These are phyloP conservation scores for Cicer arietinum DNA, from an alignment of 306 rosid species.

Conservation along the genomic window DNA sequence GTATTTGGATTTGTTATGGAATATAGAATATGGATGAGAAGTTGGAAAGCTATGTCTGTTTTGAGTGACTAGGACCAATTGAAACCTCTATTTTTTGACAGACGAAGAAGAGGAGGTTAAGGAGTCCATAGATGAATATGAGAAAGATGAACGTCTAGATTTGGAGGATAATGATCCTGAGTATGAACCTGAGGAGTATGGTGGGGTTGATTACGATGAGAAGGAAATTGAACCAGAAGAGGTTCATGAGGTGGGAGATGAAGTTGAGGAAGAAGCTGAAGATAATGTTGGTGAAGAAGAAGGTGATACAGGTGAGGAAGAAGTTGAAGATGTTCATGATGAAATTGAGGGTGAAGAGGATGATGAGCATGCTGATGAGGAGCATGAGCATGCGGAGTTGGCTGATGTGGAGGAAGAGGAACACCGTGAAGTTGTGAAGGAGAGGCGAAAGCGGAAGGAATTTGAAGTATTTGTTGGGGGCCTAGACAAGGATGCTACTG, in stretches of 20 bases:
- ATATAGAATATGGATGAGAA: slow-evolving; percentile 37
- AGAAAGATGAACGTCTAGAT: slow-evolving; percentile 85
- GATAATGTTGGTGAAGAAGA: slow-evolving; percentile 80
- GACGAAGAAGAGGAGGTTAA: slow-evolving; percentile 85
- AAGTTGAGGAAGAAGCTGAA: slow-evolving; percentile 73
- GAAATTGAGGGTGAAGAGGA: slow-evolving; percentile 82
- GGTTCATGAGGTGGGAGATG: slow-evolving; percentile 71
- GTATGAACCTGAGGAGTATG: slow-evolving; percentile 86
- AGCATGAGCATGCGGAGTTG: slow-evolving; percentile 58
- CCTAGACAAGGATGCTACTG: slow-evolving; percentile 91
- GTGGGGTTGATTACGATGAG: slow-evolving; percentile 93
- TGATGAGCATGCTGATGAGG: slow-evolving; percentile 69
- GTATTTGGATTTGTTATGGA: slow-evolving; percentile 39
- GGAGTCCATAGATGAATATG: slow-evolving; percentile 81
- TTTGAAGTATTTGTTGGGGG: slow-evolving; percentile 99
- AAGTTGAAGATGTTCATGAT: slow-evolving; percentile 75
- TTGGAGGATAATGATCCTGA: slow-evolving; percentile 98
- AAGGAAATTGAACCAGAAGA: slow-evolving; percentile 88
- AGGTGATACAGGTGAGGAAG: slow-evolving; percentile 82
- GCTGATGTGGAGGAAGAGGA: slow-evolving; percentile 86
- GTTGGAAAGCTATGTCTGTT: slow-evolving; percentile 46
- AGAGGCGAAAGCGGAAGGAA: slow-evolving; percentile 91
- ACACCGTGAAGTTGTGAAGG: slow-evolving; percentile 87
- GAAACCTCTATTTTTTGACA: slow-evolving; percentile 60
- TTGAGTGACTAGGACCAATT: slow-evolving; percentile 49